Evolutionary conservation across 2,329 filamentous ascomycete species (phyloP), one percentile per base, ranked within the genome.

Genomic region (Venturia nashicola): DNA sequence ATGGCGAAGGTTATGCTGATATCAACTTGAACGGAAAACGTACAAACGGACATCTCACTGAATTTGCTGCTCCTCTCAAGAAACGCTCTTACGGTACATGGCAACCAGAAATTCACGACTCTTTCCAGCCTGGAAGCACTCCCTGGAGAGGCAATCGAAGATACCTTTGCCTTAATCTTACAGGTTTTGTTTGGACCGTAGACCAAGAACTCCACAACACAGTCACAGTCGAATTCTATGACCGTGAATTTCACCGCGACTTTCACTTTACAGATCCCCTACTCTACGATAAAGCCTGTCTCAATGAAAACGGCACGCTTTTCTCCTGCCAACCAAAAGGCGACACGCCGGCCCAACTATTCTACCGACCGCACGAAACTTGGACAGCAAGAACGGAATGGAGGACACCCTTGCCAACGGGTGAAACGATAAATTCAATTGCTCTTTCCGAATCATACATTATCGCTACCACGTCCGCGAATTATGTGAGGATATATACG

Each of bases 211-310:
- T 88, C 0, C 88, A 81, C 65, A 74, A 97, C 72, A 99, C 94
- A 1, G 87, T 99, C 12, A 97, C 92, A 0, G 92, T 97, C 1
- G 94, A 97, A 71, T 99, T 99, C 73, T 97, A 97, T 73, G 95
- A 99, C 74, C 88, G 91, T 65, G 91, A 96, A 69, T 86, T 89
- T 65, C 89, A 96, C 73, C 84, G 93, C 59, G 91, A 97, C 73
- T 97, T 97, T 70, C 94, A 97, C 77, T 97, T 99, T 73, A 97
- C 92, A 14, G 94, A 99, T 72, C 93, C 91, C 0, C 97, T 91
- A 72, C 81, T 91, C 4, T 97, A 97, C 75, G 94, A 99, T 76
- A 97, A 96, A 75, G 93, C 94, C 23, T 97, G 93, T 71, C 80
- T 99, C 5, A 81, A 90, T 69, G 89, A 95, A 65, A 86, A 90